A percentile compares a stretch with the other conserved stretches of the same genome.
Conservation (phyloP, 2,329 filamentous ascomycete genomes). For the Aspergillus thermomutatus region DNA sequence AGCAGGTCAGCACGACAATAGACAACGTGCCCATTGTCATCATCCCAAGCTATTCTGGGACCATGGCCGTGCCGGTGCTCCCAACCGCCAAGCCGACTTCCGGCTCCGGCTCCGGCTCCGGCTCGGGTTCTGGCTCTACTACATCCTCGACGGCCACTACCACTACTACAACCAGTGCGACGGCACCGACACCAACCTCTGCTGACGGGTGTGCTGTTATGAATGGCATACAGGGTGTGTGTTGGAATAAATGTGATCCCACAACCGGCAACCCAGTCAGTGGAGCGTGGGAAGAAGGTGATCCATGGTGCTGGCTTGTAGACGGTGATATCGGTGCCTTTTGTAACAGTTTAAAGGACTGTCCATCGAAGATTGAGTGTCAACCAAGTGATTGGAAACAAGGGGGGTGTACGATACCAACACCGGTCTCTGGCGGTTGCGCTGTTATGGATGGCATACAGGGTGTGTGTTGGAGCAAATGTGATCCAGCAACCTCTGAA, state of each 20-base stretch:
- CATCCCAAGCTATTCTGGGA: too few species aligned
- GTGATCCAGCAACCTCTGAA: background rate
- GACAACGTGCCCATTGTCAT: too few species aligned
- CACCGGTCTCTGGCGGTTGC: background rate
- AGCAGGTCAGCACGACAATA: too few species aligned
- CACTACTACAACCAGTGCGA: too few species aligned
- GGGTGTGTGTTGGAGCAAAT: slow-evolving; percentile 5
- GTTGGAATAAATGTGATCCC: slow-evolving; percentile 2
- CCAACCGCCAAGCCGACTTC: too few species aligned
- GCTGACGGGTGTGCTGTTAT: background rate
- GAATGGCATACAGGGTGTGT: background rate
- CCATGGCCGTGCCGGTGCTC: too few species aligned
- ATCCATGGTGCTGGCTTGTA: slow-evolving; percentile 4
- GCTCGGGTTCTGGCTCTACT: too few species aligned
- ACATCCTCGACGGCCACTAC: too few species aligned
- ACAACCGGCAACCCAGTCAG: background rate
- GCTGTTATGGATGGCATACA: background rate
- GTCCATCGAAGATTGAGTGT: background rate
- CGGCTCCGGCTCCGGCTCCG: too few species aligned
- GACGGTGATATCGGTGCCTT: background rate
- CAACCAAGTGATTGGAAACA: background rate
- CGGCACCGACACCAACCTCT: background rate
- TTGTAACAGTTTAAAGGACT: background rate
- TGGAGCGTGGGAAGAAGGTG: background rate
- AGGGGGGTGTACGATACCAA: background rate